These are phyloP conservation scores for Russula dissimulans DNA, from an alignment of 768 basidiomycete genomes.

Conservation along the genomic window DNA sequence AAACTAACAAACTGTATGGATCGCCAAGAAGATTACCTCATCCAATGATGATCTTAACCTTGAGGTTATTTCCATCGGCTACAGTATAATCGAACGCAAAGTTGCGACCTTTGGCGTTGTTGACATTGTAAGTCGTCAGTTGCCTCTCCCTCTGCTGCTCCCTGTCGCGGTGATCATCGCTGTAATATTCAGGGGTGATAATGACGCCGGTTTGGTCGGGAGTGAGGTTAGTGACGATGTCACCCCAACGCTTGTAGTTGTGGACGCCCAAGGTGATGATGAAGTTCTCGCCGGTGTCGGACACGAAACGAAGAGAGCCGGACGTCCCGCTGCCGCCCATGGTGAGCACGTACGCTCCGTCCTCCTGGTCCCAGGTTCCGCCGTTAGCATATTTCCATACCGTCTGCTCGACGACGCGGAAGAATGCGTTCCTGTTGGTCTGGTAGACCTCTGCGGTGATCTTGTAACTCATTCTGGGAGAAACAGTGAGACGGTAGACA, in stretches of 20 bases:
- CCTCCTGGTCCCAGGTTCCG: conserved; percentile 26
- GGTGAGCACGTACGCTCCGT: conserved; percentile 24
- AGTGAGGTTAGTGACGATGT: conserved; percentile 28
- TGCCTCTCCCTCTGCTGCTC: background rate
- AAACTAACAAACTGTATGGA: background rate
- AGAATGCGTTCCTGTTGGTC: conserved; percentile 14
- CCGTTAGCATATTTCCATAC: conserved; percentile 29
- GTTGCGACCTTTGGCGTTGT: background rate
- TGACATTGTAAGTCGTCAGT: background rate
- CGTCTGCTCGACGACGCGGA: conserved; percentile 29
- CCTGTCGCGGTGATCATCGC: background rate
- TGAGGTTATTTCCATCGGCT: conserved; percentile 1
- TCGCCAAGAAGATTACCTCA: background rate
- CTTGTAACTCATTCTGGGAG: background rate
- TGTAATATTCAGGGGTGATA: conserved; percentile 7
- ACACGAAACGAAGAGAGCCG: conserved; percentile 29
- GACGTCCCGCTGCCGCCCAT: conserved; percentile 35
- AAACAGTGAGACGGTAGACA: background rate
- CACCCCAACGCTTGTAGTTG: conserved; percentile 33
- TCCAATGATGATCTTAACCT: background rate
- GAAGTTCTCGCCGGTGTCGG: conserved; percentile 27
- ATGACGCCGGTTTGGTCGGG: background rate
- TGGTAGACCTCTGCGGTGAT: background rate
- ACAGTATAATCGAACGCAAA: background rate
- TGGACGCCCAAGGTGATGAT: conserved; percentile 32